Base-by-base conservation (phyloP, 192 early-diverging fungal genomes). In the Entomortierella lignicola region DNA sequence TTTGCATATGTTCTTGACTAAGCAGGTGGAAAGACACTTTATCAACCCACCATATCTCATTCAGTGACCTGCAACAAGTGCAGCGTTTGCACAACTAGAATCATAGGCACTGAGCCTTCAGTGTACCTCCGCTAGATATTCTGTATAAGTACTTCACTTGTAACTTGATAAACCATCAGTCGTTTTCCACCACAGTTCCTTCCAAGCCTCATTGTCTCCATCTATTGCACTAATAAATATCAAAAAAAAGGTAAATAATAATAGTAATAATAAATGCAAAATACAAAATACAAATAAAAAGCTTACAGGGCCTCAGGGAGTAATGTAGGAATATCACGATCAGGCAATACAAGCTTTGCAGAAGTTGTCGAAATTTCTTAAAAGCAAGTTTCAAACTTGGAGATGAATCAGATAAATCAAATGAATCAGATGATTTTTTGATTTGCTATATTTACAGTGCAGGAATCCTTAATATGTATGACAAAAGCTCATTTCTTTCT, bases 291-390 rank as follows among this genome's bases (percentile, higher is more conserved):
- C n/a, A n/a, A n/a, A n/a, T n/a, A 54, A 5, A 17, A 27, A 15
- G 26, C 52, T 54, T 54, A 54, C 52, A 54, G 27, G 15, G 52
- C 52, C 52, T 25, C 52, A 27, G 52, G 52, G 18, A 54, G 52
- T 4, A 54, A 25, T 29, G n/a, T 29, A 27, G 52, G 26, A 27
- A 26, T 26, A 54, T 54, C 52, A 26, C 52, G 52, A 15, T 25
- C 23, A 26, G 8, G 52, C 26, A 27, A 23, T 25, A 54, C 52
- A 54, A 54, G 52, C 18, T 54, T 27, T 26, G 52, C 52, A 54
- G 52, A 25, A 26, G 23, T 54, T 54, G 10, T 29, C 26, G 52
- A 30, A 54, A 54, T 23, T 27, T 54, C 18, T 27, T 54, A 27
- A 54, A 54, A 47, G 44, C 44, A 15, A 47, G 44, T 21, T 17